Evolutionary conservation across 1,139 yeast species (phyloP).

Genomic region (Hansenula sp.): DNA sequence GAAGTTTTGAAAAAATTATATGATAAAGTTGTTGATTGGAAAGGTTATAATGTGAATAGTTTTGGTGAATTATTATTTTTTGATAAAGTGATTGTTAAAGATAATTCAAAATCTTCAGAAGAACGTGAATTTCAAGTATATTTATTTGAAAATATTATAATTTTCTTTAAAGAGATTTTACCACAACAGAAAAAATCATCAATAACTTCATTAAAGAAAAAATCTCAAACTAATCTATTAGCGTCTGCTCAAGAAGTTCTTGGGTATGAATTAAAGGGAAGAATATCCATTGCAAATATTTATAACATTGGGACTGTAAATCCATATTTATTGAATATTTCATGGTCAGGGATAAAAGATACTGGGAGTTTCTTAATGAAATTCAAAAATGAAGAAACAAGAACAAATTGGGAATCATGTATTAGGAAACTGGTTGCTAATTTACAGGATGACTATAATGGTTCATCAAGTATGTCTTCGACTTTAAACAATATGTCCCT

Average conservation of each 20-base stretch:
- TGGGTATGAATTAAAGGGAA: conserved; percentile 55
- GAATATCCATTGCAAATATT: conserved; percentile 67
- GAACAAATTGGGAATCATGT: conserved; percentile 69
- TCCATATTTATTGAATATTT: conserved; percentile 53
- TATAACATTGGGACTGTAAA: conserved; percentile 46
- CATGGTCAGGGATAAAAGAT: conserved; percentile 80
- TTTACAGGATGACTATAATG: conserved; percentile 30
- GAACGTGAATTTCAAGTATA: conserved; percentile 91
- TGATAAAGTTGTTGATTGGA: conserved; percentile 84
- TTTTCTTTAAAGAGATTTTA: conserved; percentile 63
- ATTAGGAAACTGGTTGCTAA: conserved; percentile 36
- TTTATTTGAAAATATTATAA: conserved; percentile 80
- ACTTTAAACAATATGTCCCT: conserved; percentile 15
- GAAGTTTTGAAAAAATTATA: conserved; percentile 64
- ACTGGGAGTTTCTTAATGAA: conserved; percentile 70
- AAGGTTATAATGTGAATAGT: conserved; percentile 79
- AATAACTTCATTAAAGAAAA: conserved; percentile 21
- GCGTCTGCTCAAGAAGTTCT: conserved; percentile 26
- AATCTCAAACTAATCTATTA: conserved; percentile 17
- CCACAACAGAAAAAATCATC: conserved; percentile 32
- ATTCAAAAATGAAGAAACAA: conserved; percentile 65
- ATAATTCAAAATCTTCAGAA: conserved; percentile 41
- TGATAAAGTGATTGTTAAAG: conserved; percentile 74
- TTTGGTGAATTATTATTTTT: conserved; percentile 84
- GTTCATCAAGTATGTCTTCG: conserved; percentile 1